A percentile compares a stretch with the other conserved stretches of the same genome.
phyloP scores from a whole-genome alignment of 352 stramenopile species.

The Pythium diclinum region DNA sequence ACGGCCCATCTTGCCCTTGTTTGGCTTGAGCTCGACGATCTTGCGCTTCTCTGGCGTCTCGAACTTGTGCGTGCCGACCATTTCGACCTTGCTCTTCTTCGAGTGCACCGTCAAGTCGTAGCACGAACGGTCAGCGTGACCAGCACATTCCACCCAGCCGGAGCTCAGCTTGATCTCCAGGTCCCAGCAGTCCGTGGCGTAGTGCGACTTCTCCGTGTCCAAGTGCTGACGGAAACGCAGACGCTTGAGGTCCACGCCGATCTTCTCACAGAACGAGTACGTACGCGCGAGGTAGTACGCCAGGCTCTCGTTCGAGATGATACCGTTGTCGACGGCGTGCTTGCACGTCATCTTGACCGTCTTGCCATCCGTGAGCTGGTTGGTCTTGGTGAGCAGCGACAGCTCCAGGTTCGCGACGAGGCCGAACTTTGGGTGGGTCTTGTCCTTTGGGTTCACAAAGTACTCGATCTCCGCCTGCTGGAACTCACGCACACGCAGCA shows the following conservation, averaged over 20 bases:
- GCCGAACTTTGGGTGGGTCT: conserved; percentile 96
- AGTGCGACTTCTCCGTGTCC: conserved; percentile 99
- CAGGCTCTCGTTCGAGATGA: conserved; percentile 98
- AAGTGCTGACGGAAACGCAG: conserved; percentile 99
- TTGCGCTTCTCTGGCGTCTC: conserved; percentile 93
- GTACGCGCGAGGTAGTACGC: conserved; percentile 99
- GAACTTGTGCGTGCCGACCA: conserved; percentile 88
- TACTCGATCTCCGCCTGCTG: conserved; percentile 99
- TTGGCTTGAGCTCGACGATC: conserved; percentile 93
- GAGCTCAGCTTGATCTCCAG: conserved; percentile 98
- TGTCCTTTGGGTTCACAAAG: conserved; percentile 99
- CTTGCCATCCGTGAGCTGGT: conserved; percentile 97
- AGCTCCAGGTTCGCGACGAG: conserved; percentile 86
- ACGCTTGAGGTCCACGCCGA: conserved; percentile 92
- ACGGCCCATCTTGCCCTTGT: conserved; percentile 96
- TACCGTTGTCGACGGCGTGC: conserved; percentile 89
- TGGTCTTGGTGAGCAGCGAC: conserved; percentile 91
- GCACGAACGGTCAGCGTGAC: conserved; percentile 97
- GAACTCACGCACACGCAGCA: conserved; percentile 99
- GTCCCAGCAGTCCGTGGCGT: conserved; percentile 79
- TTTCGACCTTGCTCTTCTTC: conserved; percentile 87
- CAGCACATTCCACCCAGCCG: conserved; percentile 99
- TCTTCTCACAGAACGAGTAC: conserved; percentile 93
- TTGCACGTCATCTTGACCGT: conserved; percentile 90
- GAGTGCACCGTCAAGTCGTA: conserved; percentile 95